These are phyloP conservation scores for Dactylonectria macrodidyma DNA, from an alignment of 2,329 filamentous ascomycete genomes.

Conservation along the genomic window DNA sequence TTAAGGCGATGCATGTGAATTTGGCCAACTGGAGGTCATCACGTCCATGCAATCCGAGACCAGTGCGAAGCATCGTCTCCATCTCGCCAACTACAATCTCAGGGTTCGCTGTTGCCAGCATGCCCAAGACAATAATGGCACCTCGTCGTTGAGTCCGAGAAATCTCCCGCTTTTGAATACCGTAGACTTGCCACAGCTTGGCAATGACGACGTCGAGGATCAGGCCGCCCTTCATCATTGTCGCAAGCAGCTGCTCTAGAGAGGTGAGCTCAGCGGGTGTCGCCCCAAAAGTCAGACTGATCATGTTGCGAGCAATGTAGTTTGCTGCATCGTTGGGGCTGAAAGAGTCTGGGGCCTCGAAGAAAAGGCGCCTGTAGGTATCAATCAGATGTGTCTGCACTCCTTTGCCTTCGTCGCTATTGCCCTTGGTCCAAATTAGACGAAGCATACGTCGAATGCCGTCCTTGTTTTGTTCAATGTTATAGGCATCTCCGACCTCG, in stretches of 20 bases:
- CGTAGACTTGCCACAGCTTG: conserved; percentile 98
- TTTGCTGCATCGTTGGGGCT: conserved; percentile 91
- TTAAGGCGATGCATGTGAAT: conserved; percentile 93
- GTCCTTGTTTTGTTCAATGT: conserved; percentile 91
- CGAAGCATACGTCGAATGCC: conserved; percentile 97
- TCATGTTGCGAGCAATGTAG: conserved; percentile 98
- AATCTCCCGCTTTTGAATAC: conserved; percentile 92
- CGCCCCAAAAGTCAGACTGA: conserved; percentile 95
- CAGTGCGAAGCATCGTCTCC: conserved; percentile 92
- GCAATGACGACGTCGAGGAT: conserved; percentile 88
- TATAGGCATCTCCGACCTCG: conserved; percentile 94
- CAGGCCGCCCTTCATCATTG: conserved; percentile 96
- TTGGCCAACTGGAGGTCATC: conserved; percentile 91
- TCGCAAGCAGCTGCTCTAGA: conserved; percentile 92
- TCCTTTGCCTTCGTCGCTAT: conserved; percentile 98
- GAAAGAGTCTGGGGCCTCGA: conserved; percentile 92
- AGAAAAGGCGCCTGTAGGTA: conserved; percentile 95
- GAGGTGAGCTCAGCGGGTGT: conserved; percentile 96
- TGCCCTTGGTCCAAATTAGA: conserved; percentile 99
- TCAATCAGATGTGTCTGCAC: conserved; percentile 97
- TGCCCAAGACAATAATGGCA: conserved; percentile 95
- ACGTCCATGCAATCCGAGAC: conserved; percentile 84
- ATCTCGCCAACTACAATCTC: conserved; percentile 96
- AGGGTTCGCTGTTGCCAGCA: conserved; percentile 93
- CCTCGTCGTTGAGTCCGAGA: conserved; percentile 92